Percentiles rank a stretch among this genome's conserved stretches.
Evolutionary conservation across 177 flowering plant species (phyloP).

Genomic region (Tripterygium wilfordii): DNA sequence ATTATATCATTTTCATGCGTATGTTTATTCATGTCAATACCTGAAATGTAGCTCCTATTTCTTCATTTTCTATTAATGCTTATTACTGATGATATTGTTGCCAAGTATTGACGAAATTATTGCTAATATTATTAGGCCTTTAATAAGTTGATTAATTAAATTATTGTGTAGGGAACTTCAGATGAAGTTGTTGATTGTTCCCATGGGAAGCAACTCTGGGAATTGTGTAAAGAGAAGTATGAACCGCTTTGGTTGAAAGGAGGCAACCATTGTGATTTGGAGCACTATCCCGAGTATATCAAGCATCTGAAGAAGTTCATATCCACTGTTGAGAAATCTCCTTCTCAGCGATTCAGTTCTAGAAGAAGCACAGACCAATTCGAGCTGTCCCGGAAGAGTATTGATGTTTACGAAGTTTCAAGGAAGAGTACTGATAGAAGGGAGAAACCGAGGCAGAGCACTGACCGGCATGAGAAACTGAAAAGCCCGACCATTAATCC

Average conservation of each 20-base stretch:
- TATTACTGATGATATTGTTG: too few relatives aligned
- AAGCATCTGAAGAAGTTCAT: conserved; percentile 77
- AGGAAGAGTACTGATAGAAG: conserved; percentile 73
- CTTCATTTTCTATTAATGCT: too few relatives aligned
- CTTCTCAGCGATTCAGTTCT: conserved; percentile 46
- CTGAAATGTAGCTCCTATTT: too few relatives aligned
- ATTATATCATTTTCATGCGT: too few relatives aligned
- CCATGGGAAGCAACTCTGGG: conserved; percentile 89
- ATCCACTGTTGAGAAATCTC: conserved; percentile 58
- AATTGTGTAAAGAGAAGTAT: conserved; percentile 75
- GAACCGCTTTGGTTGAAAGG: conserved; percentile 92
- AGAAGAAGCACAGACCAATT: conserved; percentile 54
- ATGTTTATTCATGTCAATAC: too few relatives aligned
- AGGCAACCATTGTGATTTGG: conserved; percentile 75
- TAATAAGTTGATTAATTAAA: too few relatives aligned
- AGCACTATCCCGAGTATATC: conserved; percentile 75
- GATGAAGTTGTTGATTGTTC: conserved; percentile 89
- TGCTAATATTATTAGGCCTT: too few relatives aligned
- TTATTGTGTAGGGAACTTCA: conserved; percentile 65
- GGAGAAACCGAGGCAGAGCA: conserved; percentile 69
- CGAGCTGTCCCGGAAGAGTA: conserved; percentile 58
- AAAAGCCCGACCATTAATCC: conserved; percentile 26
- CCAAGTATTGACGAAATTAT: too few relatives aligned
- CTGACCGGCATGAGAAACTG: conserved; percentile 45
- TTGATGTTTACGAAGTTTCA: conserved; percentile 48